Evolutionary conservation across 495 filamentous ascomycete species (phyloP).

Genomic region (Xylaria acuta): DNA sequence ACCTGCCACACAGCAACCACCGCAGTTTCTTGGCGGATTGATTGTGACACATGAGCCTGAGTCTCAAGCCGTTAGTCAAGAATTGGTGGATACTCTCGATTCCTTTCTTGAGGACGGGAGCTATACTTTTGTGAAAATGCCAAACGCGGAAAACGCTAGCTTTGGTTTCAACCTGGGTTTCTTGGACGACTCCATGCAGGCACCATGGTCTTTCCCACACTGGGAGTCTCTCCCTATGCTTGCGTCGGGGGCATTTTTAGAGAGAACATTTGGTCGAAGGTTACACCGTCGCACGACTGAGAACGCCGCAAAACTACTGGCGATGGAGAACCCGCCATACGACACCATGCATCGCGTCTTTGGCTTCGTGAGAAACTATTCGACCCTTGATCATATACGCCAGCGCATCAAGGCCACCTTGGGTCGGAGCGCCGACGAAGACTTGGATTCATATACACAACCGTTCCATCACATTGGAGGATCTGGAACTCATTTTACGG

Average conservation of each 20-base stretch:
- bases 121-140: constrained; percentile 45
- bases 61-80: neutral
- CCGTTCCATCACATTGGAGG: constrained; percentile 73
- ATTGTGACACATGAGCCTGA: constrained; percentile 27
- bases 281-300: constrained; percentile 73
- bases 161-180: constrained; percentile 32
- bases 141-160: constrained; percentile 46
- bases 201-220: constrained; percentile 34
- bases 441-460: constrained; percentile 64
- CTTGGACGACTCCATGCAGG: constrained; percentile 20
- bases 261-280: constrained; percentile 72
- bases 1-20: constrained; percentile 11
- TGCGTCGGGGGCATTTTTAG: constrained; percentile 61
- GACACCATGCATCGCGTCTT: constrained; percentile 63
- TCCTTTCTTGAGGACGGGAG: constrained; percentile 16
- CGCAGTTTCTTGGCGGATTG: constrained; percentile 24
- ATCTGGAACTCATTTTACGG: constrained; percentile 66
- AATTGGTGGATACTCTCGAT: neutral
- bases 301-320: constrained; percentile 65
- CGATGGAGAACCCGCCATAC: constrained; percentile 58
- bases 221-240: constrained; percentile 47
- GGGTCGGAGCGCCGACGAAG: constrained; percentile 47
- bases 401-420: constrained; percentile 53
- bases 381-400: constrained; percentile 56
- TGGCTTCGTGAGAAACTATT: constrained; percentile 66